Conservation (phyloP, 164 flowering plant species). For the Macadamia tetraphylla region DNA sequence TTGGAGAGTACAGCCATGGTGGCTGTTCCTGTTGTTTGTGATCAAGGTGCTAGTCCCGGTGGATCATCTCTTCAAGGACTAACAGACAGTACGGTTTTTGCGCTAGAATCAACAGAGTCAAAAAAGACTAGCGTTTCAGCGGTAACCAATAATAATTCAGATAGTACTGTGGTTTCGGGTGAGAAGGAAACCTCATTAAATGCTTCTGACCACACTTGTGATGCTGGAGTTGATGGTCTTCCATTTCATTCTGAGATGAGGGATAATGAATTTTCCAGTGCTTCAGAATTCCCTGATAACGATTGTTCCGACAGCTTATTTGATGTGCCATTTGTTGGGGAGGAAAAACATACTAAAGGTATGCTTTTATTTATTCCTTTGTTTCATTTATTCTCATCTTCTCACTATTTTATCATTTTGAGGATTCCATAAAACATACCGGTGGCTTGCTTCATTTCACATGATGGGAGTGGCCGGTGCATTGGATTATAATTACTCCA, state of each 20-base stretch:
- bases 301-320: constrained; percentile 42
- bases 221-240: constrained; percentile 23
- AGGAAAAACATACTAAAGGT: constrained; percentile 51
- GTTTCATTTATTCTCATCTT: not conserved
- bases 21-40: constrained; percentile 53
- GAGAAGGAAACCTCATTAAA: constrained; percentile 38
- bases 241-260: constrained; percentile 23
- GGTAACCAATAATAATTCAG: constrained; percentile 31
- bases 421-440: no score
- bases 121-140: constrained; percentile 25
- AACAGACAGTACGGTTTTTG: constrained; percentile 40
- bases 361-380: constrained; percentile 13
- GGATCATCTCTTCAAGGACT: constrained; percentile 30
- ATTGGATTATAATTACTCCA: no score
- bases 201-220: constrained; percentile 30
- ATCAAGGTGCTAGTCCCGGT: constrained; percentile 35
- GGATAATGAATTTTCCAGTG: constrained; percentile 37
- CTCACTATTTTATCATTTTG: not conserved
- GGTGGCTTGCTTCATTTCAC: not conserved
- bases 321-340: constrained; percentile 63
- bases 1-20: constrained; percentile 68
- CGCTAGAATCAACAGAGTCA: constrained; percentile 40
- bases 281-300: constrained; percentile 31
- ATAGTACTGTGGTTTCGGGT: constrained; percentile 35
- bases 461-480: no score